Evolutionary conservation across 1,284 basidiomycete species (phyloP).

Genomic region (Takashimella koratensis): DNA sequence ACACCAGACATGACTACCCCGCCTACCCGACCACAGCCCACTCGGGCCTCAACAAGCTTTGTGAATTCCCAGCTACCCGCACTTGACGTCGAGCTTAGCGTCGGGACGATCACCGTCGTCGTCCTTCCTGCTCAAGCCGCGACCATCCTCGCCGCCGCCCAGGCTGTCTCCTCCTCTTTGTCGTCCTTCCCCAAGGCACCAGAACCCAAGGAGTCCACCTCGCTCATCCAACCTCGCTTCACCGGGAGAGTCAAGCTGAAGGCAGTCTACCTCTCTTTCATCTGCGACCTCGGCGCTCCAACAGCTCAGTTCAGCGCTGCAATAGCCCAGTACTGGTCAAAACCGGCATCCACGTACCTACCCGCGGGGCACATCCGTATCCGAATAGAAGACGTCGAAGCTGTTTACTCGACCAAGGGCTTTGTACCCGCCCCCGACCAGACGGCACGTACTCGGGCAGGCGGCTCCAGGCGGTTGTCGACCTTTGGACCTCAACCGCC

Average conservation of each 20-base stretch:
- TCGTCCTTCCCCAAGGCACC: neutral
- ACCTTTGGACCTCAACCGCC: slow-evolving; percentile 11
- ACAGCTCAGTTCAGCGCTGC: slow-evolving; percentile 1
- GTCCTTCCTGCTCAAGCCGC: slow-evolving; percentile 29
- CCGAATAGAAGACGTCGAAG: slow-evolving; percentile 28
- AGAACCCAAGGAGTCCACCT: neutral
- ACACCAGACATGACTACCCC: neutral
- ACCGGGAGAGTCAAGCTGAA: slow-evolving; percentile 25
- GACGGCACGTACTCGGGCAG: slow-evolving; percentile 1
- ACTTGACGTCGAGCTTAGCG: slow-evolving; percentile 18
- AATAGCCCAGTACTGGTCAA: slow-evolving; percentile 28
- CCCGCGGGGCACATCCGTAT: slow-evolving; percentile 42
- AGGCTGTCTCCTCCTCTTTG: slow-evolving; percentile 2
- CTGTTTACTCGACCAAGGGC: slow-evolving; percentile 17
- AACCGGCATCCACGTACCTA: slow-evolving; percentile 29
- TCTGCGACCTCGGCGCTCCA: slow-evolving; percentile 29
- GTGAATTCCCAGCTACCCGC: slow-evolving; percentile 10
- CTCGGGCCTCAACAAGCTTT: neutral
- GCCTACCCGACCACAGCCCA: neutral
- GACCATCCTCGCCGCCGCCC: slow-evolving; percentile 22
- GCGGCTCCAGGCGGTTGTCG: slow-evolving; percentile 7
- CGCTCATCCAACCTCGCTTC: slow-evolving; percentile 14
- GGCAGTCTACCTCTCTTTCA: slow-evolving; percentile 21
- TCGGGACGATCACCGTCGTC: slow-evolving; percentile 28
- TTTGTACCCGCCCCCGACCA: neutral